Conservation (phyloP, 129 eudicot species). For the Mikania micrantha region DNA sequence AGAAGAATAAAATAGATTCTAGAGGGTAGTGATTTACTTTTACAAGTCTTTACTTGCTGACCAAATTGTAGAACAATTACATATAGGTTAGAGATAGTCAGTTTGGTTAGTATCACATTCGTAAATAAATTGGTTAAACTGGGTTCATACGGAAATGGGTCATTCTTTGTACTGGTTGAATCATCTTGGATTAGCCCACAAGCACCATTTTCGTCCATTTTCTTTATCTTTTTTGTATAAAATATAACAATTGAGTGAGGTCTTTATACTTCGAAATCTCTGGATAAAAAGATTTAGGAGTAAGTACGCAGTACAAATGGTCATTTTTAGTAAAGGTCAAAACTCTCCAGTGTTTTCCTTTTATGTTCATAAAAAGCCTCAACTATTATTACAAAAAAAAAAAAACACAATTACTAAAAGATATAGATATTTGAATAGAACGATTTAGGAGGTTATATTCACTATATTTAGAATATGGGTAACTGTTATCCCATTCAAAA, state of each 20-base stretch:
- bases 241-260: too few species aligned
- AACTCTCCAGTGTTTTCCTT: not conserved
- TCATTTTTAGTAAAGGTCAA: not conserved
- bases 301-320: not conserved
- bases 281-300: not conserved
- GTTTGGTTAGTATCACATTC: too few species aligned
- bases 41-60: too few species aligned
- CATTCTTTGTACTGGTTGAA: too few species aligned
- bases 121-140: too few species aligned
- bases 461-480: not conserved
- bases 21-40: too few species aligned
- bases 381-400: not conserved
- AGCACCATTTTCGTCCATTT: not conserved
- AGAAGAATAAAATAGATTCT: too few species aligned
- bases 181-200: not conserved
- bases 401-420: not conserved
- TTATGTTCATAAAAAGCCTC: not conserved
- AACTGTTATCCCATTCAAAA: not conserved
- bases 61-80: too few species aligned
- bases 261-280: too few species aligned
- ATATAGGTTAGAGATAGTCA: too few species aligned
- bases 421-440: not conserved
- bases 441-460: not conserved
- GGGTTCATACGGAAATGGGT: too few species aligned
- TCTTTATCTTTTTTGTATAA: too few species aligned